Percentiles rank a stretch among this genome's conserved stretches.
phyloP scores from a whole-genome alignment of 345 rosid species.

The Populus tremula region DNA sequence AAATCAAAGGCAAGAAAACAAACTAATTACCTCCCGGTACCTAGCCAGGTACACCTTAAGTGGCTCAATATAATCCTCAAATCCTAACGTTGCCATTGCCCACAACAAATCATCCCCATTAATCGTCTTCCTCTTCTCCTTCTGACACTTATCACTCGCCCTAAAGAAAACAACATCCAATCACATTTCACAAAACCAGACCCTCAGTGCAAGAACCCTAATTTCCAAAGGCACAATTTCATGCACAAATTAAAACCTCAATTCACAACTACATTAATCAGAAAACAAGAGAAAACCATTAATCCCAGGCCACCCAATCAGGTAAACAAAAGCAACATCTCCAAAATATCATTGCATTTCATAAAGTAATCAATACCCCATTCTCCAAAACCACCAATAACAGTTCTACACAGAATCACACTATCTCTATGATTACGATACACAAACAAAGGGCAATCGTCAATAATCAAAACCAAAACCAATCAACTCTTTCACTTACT shows the following conservation, averaged over 20 bases:
- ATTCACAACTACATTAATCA: neutral
- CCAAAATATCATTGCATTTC: neutral
- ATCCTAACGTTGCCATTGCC: slow-evolving; percentile 80
- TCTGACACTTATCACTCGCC: slow-evolving; percentile 72
- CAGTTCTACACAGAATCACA: neutral
- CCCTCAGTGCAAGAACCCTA: neutral
- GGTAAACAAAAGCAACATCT: neutral
- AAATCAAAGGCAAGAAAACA: neutral
- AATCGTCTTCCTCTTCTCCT: slow-evolving; percentile 71
- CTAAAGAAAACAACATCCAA: slow-evolving; percentile 27
- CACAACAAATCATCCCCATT: slow-evolving; percentile 77
- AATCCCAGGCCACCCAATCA: neutral
- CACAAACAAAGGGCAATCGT: neutral
- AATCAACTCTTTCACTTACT: slow-evolving; percentile 28
- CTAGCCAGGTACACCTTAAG: slow-evolving; percentile 57
- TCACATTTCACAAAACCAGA: slow-evolving; percentile 1
- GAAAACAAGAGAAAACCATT: neutral
- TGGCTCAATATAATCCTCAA: slow-evolving; percentile 67
- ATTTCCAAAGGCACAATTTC: slow-evolving; percentile 8
- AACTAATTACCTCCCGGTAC: slow-evolving; percentile 48
- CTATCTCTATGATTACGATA: neutral
- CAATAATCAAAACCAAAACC: neutral
- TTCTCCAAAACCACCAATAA: neutral
- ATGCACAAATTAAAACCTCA: neutral
- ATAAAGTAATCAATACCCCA: neutral